Evolutionary conservation across 2,329 filamentous ascomycete species (phyloP), one percentile per base, ranked within the genome.

Genomic region (Penicillium sp.): DNA sequence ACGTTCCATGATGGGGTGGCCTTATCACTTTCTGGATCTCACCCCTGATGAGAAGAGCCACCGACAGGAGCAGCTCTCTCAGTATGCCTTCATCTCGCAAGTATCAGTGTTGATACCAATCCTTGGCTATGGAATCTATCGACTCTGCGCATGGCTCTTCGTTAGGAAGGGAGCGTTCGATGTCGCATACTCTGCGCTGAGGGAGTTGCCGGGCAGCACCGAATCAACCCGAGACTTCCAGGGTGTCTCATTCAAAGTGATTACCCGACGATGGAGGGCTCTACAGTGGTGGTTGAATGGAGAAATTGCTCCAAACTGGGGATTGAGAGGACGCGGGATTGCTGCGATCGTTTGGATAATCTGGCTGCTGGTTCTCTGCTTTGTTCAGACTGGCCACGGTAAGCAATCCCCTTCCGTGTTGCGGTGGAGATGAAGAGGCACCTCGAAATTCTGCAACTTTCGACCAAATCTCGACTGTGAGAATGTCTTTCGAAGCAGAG

Each of bases 1-100:
- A 22, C n/a, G 6, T 28, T n/a, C 8, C 38, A 60, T 15, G 26
- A 63, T 63, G 61, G 53, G 44, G 4, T 63, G 61, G 61, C 58
- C 58, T 8, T 63, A 56, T 45, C 58, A 54, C 17, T 57, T 63
- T 35, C 45, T 60, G 12, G 37, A 55, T 12, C 58, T 63, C 38
- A 56, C 51, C n/a, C 38, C 61, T 9, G 58, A 60, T 1, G 58
- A 50, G 19, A 60, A 61, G 28, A 35, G 19, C 26, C 24, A 24
- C 13, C 42, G 59, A 15, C 59, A 37, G n/a, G 37, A 56, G 15
- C 26, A 57, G 9, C 53, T 61, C 45, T 15, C 19, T 7, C 59
- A 53, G 45, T 61, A 56, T 22, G 59, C 53, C 7, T 35, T 57
- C 15, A 47, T 35, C 38, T 56, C 59, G 13, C 59, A 61, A 33